Conservation (phyloP, 2,329 filamentous ascomycete genomes). For the Cordyceps cateniannulata region DNA sequence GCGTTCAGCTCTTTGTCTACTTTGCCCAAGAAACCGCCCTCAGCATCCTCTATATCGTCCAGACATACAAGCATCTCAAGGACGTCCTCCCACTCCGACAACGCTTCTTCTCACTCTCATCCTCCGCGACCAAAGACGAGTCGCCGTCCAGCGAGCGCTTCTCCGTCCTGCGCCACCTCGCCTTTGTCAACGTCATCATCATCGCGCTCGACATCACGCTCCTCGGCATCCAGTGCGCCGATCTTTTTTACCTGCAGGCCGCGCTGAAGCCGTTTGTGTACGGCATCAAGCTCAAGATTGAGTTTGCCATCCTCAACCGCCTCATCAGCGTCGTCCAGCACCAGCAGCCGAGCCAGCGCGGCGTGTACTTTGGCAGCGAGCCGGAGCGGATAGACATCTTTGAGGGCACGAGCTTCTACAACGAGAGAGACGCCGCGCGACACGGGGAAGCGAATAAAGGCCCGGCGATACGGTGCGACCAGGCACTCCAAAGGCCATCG, state of each 20-base stretch:
- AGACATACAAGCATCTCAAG: conserved; percentile 14
- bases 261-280: conserved; percentile 32
- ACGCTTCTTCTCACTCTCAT: conserved; percentile 33
- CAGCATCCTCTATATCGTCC: conserved; percentile 40
- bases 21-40: conserved; percentile 46
- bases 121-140: conserved; percentile 34
- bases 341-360: not conserved
- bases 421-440: too few species aligned
- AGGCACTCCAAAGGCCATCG: not conserved
- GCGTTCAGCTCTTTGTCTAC: conserved; percentile 46
- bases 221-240: conserved; percentile 30
- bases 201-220: conserved; percentile 38
- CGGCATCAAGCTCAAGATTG: conserved; percentile 34
- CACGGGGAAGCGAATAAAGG: too few species aligned
- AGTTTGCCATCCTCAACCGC: conserved; percentile 34
- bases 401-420: not conserved
- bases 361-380: not conserved
- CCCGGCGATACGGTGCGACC: not conserved
- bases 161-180: conserved; percentile 29
- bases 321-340: conserved; percentile 24
- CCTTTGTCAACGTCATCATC: conserved; percentile 39
- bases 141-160: conserved; percentile 14
- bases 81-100: conserved; percentile 5
- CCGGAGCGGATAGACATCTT: not conserved
- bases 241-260: conserved; percentile 30